Base-by-base conservation (phyloP, 495 filamentous ascomycete species). In the Neurospora hispaniola region DNA sequence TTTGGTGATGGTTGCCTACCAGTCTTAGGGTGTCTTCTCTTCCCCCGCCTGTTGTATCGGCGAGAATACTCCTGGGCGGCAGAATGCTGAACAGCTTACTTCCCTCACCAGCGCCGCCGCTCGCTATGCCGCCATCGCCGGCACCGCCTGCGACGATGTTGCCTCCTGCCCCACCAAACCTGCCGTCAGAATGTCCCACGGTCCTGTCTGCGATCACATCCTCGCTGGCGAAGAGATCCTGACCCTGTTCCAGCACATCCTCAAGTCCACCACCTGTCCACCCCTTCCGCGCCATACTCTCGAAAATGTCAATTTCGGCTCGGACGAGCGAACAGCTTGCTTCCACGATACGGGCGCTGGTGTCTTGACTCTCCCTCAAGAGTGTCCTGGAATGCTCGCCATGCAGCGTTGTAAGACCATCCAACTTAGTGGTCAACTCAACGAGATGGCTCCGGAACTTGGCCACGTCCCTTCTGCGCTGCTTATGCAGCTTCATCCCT, bases 221-320 rank as follows among this genome's bases (percentile, higher is more conserved):
- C 48, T 88, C 86, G 59, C 80, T 82, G 23, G 88, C 87, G 74
- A 90, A 90, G 16, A 89, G 80, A 76, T 90, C 89, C 66, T 82
- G 80, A n/a, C 88, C 88, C 74, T 83, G 85, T 72, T 90, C 88
- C 23, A 90, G 78, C 27, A 90, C 74, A 39, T 90, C 89, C 46
- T 90, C 88, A 27, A 90, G 78, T 0, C 89, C 89, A 39, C 88
- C 89, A 11, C 89, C 89, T 35, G 83, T 86, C 89, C 89, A 90
- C 5, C 88, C 89, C 73, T 90, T 90, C 70, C 87, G 78, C 54
- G 89, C 88, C 71, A 90, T 77, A 27, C 86, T 84, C 80, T 90
- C 89, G 75, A 90, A 90, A 69, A 90, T 90, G 73, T 90, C 89
- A 8, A 90, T 85, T 79, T 90, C 89, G 62, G 89, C 89, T 27